Evolutionary conservation across 306 rosid species (phyloP), one percentile per base, ranked within the genome.

Genomic region (Gillenia trifoliata): DNA sequence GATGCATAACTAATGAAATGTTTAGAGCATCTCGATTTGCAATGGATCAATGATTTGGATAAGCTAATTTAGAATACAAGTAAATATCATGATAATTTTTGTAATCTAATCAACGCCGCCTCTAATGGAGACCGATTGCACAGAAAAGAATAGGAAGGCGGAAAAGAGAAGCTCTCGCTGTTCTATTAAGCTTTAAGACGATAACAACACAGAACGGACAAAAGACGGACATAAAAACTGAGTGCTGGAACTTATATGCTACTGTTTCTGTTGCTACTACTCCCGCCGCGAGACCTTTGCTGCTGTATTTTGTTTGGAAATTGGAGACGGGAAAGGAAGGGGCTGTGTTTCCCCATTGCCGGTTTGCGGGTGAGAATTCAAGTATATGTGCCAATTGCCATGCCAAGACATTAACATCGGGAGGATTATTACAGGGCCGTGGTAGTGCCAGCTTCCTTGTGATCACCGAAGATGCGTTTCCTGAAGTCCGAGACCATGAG

Each of bases 401-500:
- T 41, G 76, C 41, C 47, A 75, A 47, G 52, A 59, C 36, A 68
- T 50, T 34, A 77, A 45, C 31, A 68, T 64, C 20, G 31, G 73
- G 30, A 41, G 41, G 5, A 16, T 4, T 75, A 66, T 79, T 89
- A 84, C 63, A 83, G 77, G 22, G 78, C 22, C 26, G 82, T 73
- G 63, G 87, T 29, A 31, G 81, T 75, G 43, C 68, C 82, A n/a
- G 72, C 80, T 72, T 89, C 90, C 83, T 89, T 91, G 77, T 91
- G 97, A 80, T 93, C 98, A n/a, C 96, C 97, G 34, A 93, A 93
- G 74, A 93, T 87, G 80, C 98, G 94, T 81, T 88, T 87, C 73
- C 97, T 70, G 85, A 93, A 93, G 74, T 93, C 98, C 1, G 93
- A 82, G 73, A 93, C 98, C 98, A 93, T 93, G 17, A 89, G 85